Base-by-base conservation (phyloP, 1,284 basidiomycete species). In the Neolentinus lepideus region DNA sequence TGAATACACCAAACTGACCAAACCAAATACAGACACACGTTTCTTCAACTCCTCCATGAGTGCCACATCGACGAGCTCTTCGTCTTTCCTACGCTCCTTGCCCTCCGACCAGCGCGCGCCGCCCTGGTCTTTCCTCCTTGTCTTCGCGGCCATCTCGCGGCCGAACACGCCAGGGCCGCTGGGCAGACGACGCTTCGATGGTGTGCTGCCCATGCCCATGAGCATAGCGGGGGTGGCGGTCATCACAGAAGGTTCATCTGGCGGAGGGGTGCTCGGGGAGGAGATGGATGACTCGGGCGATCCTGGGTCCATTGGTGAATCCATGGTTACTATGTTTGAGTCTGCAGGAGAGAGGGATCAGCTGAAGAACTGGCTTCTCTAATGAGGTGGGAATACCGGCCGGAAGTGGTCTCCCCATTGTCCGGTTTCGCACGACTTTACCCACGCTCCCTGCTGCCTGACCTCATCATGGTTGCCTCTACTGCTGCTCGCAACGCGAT, bases 1-100 rank as follows among this genome's bases (percentile, higher is more conserved):
- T 31, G 29, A 31, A 31, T 12, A 31, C 29, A 31, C 29, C 29
- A 31, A 12, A 12, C 29, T 12, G 29, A 12, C 29, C 6, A 4
- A 12, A 6, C 12, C n/a, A 14, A 19, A 25, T 27, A 48, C 6
- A 19, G 12, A 47, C 9, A 59, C 53, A 78, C 75, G 69, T 60
- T 66, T 64, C 60, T 72, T 71, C 46, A 76, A 62, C 52, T 64
- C 61, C 14, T 77, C 75, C 8, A 72, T 69, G 29, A 78, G 54
- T 14, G 60, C 53, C 21, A 58, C 12, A 54, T 77, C 75, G 11
- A 78, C 60, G 38, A 77, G 66, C 16, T 78, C 77, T 43, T 78
- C 76, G 19, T 46, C 43, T 59, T 71, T 72, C 59, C 65, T 64
- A 51, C 60, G 62, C n/a, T 63, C 64, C 33, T 68, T 67, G 24